These are phyloP conservation scores for Cavenderia fasciculata DNA, from an alignment of 78 protist genomes.

Conservation along the genomic window DNA sequence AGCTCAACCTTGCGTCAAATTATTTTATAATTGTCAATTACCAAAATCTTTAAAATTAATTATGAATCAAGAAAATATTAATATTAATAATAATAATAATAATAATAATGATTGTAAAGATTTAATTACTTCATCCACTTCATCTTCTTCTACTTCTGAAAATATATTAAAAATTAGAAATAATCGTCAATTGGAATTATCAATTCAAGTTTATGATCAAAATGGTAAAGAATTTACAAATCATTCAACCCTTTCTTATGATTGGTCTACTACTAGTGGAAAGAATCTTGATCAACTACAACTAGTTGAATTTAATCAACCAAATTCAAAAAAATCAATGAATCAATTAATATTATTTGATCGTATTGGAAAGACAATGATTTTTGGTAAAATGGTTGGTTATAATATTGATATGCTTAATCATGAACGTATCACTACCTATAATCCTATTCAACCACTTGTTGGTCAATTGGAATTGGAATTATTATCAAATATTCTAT, in stretches of 20 bases:
- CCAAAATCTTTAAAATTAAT: constrained; percentile 51
- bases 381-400: not conserved
- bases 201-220: constrained; percentile 24
- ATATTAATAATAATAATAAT: too few relatives aligned
- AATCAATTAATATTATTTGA: not conserved
- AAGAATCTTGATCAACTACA: not conserved
- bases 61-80: constrained; percentile 16
- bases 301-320: constrained; percentile 5
- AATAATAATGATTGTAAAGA: too few relatives aligned
- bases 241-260: constrained; percentile 40
- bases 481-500: constrained; percentile 22
- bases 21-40: constrained; percentile 20
- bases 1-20: not conserved
- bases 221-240: constrained; percentile 42
- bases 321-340: not conserved
- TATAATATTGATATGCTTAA: constrained; percentile 18
- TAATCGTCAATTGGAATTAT: constrained; percentile 54
- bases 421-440: not conserved
- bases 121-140: too few relatives aligned
- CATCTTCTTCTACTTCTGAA: too few relatives aligned
- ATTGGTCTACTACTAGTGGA: constrained; percentile 47
- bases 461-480: constrained; percentile 27
- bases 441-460: not conserved
- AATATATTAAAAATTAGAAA: too few relatives aligned
- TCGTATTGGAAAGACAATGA: constrained; percentile 9